Base-by-base conservation (phyloP, 192 early-diverging fungal species). In the Dimargaris cristalligena region DNA sequence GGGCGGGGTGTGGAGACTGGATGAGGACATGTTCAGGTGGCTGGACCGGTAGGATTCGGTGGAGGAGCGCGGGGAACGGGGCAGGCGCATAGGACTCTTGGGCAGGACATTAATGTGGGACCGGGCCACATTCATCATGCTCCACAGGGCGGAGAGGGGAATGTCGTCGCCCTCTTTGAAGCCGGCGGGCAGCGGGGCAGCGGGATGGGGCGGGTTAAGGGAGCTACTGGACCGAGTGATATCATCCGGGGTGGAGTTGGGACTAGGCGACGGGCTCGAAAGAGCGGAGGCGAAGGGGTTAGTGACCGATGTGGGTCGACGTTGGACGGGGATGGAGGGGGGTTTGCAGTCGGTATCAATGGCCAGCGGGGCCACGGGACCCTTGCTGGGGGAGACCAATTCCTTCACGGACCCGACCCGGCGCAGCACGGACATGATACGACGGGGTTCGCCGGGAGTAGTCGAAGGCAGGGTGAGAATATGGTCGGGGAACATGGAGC, bases 101-200 rank as follows among this genome's bases (percentile, higher is more conserved):
- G 18, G 18, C 23, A 48, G 22, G 47, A 4, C n/a, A 4, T 23
- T 23, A n/a, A 22, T 4, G 13, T 14, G 8, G 22, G 52, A 54
- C 11, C 28, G 11, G 3, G 29, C 11, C 6, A 2, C 52, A 11
- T 31, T 54, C 52, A 54, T 54, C 52, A 54, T 18, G 4, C 18
- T 30, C 29, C 52, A 31, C 25, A 56, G 34, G 31, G 54, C 30
- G 20, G 54, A 56, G 31, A 56, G 29, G 29, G 54, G 54, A 33
- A 56, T 56, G 14, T 56, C 54, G 34, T 56, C 54, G 16, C 54
- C 54, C 16, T 31, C 54, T 34, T 56, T 56, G 31, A 56, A 56
- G 13, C 54, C 54, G 14, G 26, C 11, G 29, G 54, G 54, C 10
- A 56, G 14, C 23, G 30, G 30, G 6, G 23, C 22, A 22, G 51